These are phyloP conservation scores for Sarocladium oryzae DNA, from an alignment of 2,329 filamentous ascomycete genomes.

Conservation along the genomic window DNA sequence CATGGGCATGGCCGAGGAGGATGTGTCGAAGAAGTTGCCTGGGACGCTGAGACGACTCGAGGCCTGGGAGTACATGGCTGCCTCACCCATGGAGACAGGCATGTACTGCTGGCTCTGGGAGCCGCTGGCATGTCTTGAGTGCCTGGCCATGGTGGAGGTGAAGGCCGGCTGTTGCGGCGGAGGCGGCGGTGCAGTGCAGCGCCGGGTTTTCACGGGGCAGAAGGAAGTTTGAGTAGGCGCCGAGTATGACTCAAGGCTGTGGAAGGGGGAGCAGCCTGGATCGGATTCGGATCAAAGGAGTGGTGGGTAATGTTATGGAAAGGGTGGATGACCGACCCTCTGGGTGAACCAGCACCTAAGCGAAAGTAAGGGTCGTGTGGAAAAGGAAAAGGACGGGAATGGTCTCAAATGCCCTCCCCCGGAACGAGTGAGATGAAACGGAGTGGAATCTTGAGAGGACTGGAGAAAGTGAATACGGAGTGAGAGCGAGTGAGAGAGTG, in stretches of 20 bases:
- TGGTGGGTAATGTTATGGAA: too few species aligned
- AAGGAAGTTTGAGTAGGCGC: constrained; percentile 9
- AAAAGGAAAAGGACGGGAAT: constrained; percentile 9
- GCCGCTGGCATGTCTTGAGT: constrained; percentile 9
- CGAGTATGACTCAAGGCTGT: background rate
- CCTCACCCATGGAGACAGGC: constrained; percentile 25
- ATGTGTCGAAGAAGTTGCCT: constrained; percentile 33
- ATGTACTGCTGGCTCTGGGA: constrained; percentile 26
- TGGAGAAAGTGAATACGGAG: too few species aligned
- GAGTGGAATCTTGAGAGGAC: too few species aligned
- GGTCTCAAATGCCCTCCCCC: too few species aligned
- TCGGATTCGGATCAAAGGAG: background rate
- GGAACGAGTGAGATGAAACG: constrained; percentile 1
- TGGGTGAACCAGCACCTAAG: constrained; percentile 3
- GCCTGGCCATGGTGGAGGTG: constrained; percentile 7
- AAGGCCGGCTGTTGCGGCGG: background rate
- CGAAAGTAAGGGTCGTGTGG: background rate
- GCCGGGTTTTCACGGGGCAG: too few species aligned
- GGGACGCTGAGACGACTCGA: constrained; percentile 19
- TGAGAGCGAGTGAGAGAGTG: background rate
- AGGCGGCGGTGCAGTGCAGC: too few species aligned
- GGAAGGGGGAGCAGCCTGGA: too few species aligned
- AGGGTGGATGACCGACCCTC: constrained; percentile 12
- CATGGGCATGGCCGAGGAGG: constrained; percentile 22
- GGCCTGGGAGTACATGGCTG: constrained; percentile 33